Evolutionary conservation across 177 flowering plant genomes (phyloP).

Genomic region (Vitis hybrid): DNA sequence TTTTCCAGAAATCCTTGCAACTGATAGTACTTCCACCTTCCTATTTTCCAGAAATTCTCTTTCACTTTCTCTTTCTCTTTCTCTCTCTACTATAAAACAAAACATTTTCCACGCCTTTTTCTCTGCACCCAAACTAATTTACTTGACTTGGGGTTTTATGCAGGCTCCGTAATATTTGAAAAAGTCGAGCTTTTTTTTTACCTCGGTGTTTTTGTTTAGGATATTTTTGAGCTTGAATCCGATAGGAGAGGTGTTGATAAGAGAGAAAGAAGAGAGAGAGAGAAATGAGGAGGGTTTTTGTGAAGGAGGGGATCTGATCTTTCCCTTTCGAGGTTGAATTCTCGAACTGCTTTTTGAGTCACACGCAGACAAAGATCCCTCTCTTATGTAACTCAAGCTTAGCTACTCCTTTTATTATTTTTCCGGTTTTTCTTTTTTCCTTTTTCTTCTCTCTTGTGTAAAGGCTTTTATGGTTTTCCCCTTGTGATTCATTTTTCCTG

Average conservation of each 20-base stretch:
- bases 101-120: constrained; percentile 9
- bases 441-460: not conserved
- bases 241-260: constrained; percentile 10
- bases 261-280: constrained; percentile 14
- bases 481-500: too few relatives aligned
- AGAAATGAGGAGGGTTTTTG: constrained; percentile 18
- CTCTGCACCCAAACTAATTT: constrained; percentile 1
- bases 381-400: not conserved
- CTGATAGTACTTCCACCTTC: constrained; percentile 22
- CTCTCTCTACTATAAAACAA: constrained; percentile 6
- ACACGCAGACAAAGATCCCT: constrained; percentile 15
- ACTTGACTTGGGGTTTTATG: constrained; percentile 2
- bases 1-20: constrained; percentile 53
- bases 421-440: constrained; percentile 6
- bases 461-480: constrained; percentile 7
- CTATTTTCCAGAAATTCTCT: constrained; percentile 33
- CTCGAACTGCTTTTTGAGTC: constrained; percentile 17
- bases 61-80: constrained; percentile 11
- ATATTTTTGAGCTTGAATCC: not conserved
- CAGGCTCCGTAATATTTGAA: constrained; percentile 2
- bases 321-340: constrained; percentile 55
- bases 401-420: constrained; percentile 5
- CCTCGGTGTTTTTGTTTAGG: not conserved
- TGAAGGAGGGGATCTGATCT: constrained; percentile 37
- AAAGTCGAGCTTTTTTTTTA: constrained; percentile 3